Base-by-base conservation (phyloP, 2,329 filamentous ascomycete genomes). In the Hypoxylon sp. region DNA sequence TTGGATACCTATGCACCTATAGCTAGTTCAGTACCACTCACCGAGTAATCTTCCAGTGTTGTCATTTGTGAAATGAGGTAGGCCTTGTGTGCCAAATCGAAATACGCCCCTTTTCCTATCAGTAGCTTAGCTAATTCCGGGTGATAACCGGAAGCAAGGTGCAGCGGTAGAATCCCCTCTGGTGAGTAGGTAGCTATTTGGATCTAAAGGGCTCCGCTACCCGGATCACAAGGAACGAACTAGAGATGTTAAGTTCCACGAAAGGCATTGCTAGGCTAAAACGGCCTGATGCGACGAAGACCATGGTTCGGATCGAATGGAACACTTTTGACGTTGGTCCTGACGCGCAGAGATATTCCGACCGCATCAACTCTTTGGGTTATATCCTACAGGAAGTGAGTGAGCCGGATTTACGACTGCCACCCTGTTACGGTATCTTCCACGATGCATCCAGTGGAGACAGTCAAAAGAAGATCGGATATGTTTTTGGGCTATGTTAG, bases 381-480 rank as follows among this genome's bases (percentile, higher is more conserved):
- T 48, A 40, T 13, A 29, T 52, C 15, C 26, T 56, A 4, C 26
- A 52, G 12, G 13, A 48, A 44, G 47, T 37, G 7, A 45, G 48
- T 6, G 32, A 49, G 7, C 20, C 38, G 2, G 17, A 26, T 5
- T 32, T 56, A 15, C 20, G 52, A 7, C 16, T 52, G 6, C 52
- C 52, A 6, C 31, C 41, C 7, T 56, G 47, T 7, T 49, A 56
- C 11, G 52, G 52, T 8, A 32, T 56, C 7, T 49, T 44, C 21
- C 42, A 49, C 13, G 52, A 56, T 42, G 20, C 17, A 21, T 31
- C n/a, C n/a, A 32, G 49, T 12, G 27, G 21, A 4, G 29, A 41
- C 6, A 6, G 35, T 17, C 8, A 13, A 32, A 11, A 5, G 23
- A 45, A 13, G 11, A 27, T 19, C 15, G 47, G 35, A 15, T 56